phyloP scores from a whole-genome alignment of 78 protist species.

The Dictyostelium intermedium region DNA sequence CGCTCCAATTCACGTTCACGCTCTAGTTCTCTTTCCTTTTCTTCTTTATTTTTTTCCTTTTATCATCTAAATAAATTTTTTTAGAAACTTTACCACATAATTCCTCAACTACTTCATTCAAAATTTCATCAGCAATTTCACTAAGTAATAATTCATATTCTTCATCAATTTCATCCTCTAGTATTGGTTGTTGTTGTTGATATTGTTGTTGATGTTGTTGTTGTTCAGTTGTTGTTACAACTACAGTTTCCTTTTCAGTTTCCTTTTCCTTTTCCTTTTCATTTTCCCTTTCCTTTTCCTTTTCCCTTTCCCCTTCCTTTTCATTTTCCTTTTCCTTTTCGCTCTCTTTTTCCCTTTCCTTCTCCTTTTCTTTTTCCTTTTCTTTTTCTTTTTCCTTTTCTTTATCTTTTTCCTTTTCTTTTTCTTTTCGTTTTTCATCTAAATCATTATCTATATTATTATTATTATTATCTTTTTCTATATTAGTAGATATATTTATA shows the following conservation, averaged over 20 bases:
- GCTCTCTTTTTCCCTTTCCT: not conserved
- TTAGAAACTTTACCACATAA: not conserved
- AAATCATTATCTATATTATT: not conserved
- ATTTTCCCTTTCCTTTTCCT: not conserved
- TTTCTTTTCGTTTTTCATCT: not conserved
- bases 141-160: not conserved
- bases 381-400: not conserved
- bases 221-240: not conserved
- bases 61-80: conserved; percentile 47
- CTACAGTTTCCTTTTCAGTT: not conserved
- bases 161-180: not conserved
- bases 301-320: not conserved
- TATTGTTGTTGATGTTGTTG: too few relatives aligned
- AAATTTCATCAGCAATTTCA: conserved; percentile 30
- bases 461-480: not conserved
- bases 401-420: not conserved
- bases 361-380: not conserved
- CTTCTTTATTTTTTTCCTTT: conserved; percentile 43
- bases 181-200: too few relatives aligned
- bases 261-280: not conserved
- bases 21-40: conserved; percentile 36
- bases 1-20: not conserved
- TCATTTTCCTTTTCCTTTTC: not conserved
- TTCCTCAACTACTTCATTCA: conserved; percentile 62
- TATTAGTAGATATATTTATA: not conserved